Evolutionary conservation across 495 filamentous ascomycete genomes (phyloP), one percentile per base, ranked within the genome.

Genomic region (Penicillium samsonianum): DNA sequence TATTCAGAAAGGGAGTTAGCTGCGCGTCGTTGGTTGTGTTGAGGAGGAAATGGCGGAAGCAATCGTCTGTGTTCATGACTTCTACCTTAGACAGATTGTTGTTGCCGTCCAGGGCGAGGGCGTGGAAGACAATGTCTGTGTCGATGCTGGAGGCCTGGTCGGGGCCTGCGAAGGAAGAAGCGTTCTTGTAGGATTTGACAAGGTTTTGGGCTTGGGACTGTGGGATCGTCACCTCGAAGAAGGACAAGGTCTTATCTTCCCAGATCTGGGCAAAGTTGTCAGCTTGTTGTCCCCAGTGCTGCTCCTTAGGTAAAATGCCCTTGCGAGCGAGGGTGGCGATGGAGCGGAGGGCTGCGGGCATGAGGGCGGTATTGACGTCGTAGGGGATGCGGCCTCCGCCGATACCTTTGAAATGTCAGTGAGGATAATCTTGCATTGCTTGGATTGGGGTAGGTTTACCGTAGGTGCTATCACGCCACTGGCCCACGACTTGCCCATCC

Each of bases 61-160:
- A 84, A 57, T 83, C 80, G 61, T 88, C 84, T 2, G 82, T 82
- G 67, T 87, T 84, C 80, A 87, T 84, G 23, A 87, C 78, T 43
- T 73, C 66, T 6, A 88, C 82, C 45, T 81, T 61, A 4, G 72
- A 63, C 23, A 82, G 77, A 35, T 76, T 70, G 59, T 79, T 68
- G 57, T 79, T 67, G 6, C 83, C 83, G 3, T 84, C 74, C 2
- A 88, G 78, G 3, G 83, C 64, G 9, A 88, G 61, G 42, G 77
- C 82, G 58, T 87, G 73, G 68, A 82, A 87, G n/a, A 63, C 60
- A 2, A 85, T 69, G 48, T 81, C 67, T 2, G 43, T 56, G 26
- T 70, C 77, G 35, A 84, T 80, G 11, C 72, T 67, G 23, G 64
- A 59, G 16, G 70, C 63, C 51, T 78, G 65, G 14, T 73, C 57